Conservation (phyloP, 345 rosid genomes). For the Brassica napus region Da-Ae NC_063446.1:45548501-45549000, state of each 20-base stretch:
- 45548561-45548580: background rate
- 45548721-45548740: background rate
- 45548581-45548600: background rate
- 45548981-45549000: no score
- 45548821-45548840: background rate
- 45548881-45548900: no score
- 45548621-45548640: background rate
- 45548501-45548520: no score
- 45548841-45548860: no score
- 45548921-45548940: no score
- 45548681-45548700: background rate
- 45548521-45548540: no score
- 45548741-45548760: background rate
- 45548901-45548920: no score
- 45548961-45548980: no score
- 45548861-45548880: no score
- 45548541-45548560: no score
- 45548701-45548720: background rate
- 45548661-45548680: background rate
- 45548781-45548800: background rate
- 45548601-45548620: background rate
- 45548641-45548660: background rate
- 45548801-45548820: no score
- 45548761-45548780: background rate
- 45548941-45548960: no score